Evolutionary conservation across 805 yeast genomes (phyloP), one percentile per base, ranked within the genome.

Genomic region (Zygosaccharomyces rouxii): DNA sequence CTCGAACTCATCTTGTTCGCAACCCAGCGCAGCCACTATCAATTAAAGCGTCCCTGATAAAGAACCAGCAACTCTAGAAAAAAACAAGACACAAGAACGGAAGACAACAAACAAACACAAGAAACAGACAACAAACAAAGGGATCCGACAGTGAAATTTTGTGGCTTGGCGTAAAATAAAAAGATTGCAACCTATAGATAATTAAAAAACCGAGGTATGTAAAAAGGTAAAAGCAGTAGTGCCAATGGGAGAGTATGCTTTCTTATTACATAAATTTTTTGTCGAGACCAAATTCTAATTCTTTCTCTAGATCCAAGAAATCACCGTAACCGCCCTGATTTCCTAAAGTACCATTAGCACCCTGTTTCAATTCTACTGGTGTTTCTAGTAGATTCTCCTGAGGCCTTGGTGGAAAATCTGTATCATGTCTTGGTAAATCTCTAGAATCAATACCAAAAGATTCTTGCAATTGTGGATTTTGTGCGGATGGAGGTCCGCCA

Each of bases 211-310:
- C 28, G 10, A 25, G 10, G 28, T 25, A 25, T 25, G 28, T 10
- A 14, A 19, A 35, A 35, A 18, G n/a, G 7, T 11, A n/a, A 37
- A 7, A 23, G 3, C 21, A 10, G 22, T 5, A 18, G 30, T 23
- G 16, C 42, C 16, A 5, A 26, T 22, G 13, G 13, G 19, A 18
- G 28, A 11, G 11, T 33, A 14, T 29, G 23, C 28, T 18, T 14
- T 29, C 26, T 18, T 21, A 16, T 33, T 41, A 50, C n/a, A 47
- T 38, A 35, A 51, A 62, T 38, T 69, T 73, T 38, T 84, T 77
- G 64, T 84, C 89, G 38, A 83, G 63, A 1, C 89, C 89, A 62
- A 75, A 83, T 53, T 81, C 87, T 56, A 83, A 62, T 53, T 84
- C 89, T 52, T 74, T 78, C 55, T 83, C 89, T 38, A 83, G 62